Percentiles rank a stretch among this genome's conserved stretches.
Evolutionary conservation across 2,329 filamentous ascomycete species (phyloP).

Genomic region (Iodosphaeria phyllophila): DNA sequence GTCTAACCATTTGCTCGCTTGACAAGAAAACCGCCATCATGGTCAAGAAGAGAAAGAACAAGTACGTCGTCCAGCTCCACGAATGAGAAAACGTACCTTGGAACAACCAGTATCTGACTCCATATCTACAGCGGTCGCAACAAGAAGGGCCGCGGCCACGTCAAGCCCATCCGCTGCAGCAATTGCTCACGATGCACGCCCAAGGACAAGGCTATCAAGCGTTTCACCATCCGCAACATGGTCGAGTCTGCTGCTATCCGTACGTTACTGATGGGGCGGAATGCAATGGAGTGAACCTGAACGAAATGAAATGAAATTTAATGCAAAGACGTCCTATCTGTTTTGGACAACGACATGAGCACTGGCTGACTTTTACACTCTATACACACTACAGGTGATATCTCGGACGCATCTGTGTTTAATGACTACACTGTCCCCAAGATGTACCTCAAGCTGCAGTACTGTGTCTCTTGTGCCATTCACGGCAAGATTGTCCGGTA

Average conservation of each 20-base stretch:
- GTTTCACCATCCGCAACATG: constrained; percentile 99
- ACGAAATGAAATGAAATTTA: too few relatives aligned
- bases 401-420: constrained; percentile 99
- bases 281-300: too few relatives aligned
- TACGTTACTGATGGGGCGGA: too few relatives aligned
- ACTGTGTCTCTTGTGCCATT: constrained; percentile 99
- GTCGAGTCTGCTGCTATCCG: constrained; percentile 98
- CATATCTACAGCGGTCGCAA: constrained; percentile 64
- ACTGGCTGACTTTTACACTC: too few relatives aligned
- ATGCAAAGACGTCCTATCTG: too few relatives aligned
- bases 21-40: constrained; percentile 46
- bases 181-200: constrained; percentile 71
- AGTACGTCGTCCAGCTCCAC: constrained; percentile 23
- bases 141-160: constrained; percentile 99
- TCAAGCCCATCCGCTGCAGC: constrained; percentile 86
- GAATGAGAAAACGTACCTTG: constrained; percentile 1
- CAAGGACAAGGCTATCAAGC: constrained; percentile 99
- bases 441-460: constrained; percentile 99
- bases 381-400: constrained; percentile 70
- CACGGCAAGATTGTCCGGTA: constrained; percentile 99
- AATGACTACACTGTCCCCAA: constrained; percentile 98
- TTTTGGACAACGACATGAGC: too few relatives aligned
- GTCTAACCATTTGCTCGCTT: too few relatives aligned
- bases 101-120: constrained; percentile 8
- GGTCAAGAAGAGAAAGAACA: constrained; percentile 57